Percentiles rank a stretch among this genome's conserved stretches.
These are phyloP conservation scores for Rutidosis leptorrhynchoides DNA, from an alignment of 129 eudicot genomes.

Conservation along the genomic window DNA sequence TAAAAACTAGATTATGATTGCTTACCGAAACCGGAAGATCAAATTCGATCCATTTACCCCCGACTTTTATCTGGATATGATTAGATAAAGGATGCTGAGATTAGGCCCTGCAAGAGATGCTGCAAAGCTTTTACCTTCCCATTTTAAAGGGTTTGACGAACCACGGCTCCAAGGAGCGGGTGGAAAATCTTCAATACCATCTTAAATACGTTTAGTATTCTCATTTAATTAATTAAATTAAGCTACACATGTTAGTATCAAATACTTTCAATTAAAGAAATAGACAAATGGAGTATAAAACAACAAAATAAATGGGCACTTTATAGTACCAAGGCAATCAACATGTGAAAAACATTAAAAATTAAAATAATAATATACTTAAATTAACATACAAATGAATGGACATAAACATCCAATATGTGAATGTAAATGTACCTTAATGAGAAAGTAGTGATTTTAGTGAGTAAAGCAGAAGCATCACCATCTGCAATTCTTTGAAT, in stretches of 20 bases:
- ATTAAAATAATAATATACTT: background rate
- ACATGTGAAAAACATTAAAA: background rate
- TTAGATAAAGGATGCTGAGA: no score
- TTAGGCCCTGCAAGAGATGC: no score
- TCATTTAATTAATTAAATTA: background rate
- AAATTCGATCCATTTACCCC: no score
- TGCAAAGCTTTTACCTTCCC: no score
- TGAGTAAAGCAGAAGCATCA: slow-evolving; percentile 56
- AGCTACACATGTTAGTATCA: background rate
- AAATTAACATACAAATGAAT: background rate
- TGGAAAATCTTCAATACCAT: no score
- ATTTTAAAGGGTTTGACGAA: no score
- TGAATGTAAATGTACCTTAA: slow-evolving; percentile 40
- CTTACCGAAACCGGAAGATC: no score
- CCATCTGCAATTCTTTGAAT: slow-evolving; percentile 80
- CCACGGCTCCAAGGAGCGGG: no score
- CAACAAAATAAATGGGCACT: background rate
- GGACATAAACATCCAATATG: background rate
- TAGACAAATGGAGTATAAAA: background rate
- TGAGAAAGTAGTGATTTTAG: slow-evolving; percentile 66
- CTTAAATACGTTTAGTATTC: background rate
- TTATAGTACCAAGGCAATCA: background rate
- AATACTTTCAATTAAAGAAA: background rate
- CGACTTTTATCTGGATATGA: no score
- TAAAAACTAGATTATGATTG: no score